Base-by-base conservation (phyloP, 805 yeast species). In the Starmerella stigmatis region DNA sequence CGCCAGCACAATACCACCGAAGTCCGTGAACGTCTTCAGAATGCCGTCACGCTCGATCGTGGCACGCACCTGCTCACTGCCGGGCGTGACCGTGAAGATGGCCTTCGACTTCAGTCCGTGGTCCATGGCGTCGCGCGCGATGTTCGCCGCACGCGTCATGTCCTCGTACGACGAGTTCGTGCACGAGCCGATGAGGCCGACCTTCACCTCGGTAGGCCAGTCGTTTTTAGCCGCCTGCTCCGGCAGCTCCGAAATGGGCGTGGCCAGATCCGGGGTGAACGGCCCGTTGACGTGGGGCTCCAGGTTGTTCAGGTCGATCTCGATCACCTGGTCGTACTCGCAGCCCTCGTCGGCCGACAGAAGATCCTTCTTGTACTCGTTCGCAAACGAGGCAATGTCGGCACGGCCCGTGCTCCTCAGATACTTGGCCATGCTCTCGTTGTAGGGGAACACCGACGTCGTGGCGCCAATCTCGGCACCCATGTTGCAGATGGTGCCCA, bases 391-490 rank as follows among this genome's bases (percentile, higher is more conserved):
- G 48, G 89, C 88, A 60, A 89, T 84, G 60, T 82, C 76, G 46
- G 76, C 74, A 72, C 97, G 83, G 57, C 78, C 79, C 48, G 97
- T 89, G 46, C 94, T 92, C 52, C 75, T 67, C 65, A 89, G 76
- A 72, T 88, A 89, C 55, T 81, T 82, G 64, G 70, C 77, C 84
- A 84, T 88, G 54, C 89, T 81, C 62, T 79, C 76, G 74, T 85
- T 86, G 84, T 75, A 86, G 65, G 97, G 97, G 94, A 88, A 88
- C 50, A 84, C 85, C 39, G 96, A 88, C 47, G 97, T 88, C 52
- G 97, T 88, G 50, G 96, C 96, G 71, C 97, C 97, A 58, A 88
- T 86, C 71, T 88, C 97, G 57, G 97, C 97, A 74, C 97, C 97
- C 97, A 88, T 88, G 70, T 88, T 88, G 76, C 97, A 88, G 70